Evolutionary conservation across 2,329 filamentous ascomycete species (phyloP), one percentile per base, ranked within the genome.

Genomic region (Botrytis tulipae): DNA sequence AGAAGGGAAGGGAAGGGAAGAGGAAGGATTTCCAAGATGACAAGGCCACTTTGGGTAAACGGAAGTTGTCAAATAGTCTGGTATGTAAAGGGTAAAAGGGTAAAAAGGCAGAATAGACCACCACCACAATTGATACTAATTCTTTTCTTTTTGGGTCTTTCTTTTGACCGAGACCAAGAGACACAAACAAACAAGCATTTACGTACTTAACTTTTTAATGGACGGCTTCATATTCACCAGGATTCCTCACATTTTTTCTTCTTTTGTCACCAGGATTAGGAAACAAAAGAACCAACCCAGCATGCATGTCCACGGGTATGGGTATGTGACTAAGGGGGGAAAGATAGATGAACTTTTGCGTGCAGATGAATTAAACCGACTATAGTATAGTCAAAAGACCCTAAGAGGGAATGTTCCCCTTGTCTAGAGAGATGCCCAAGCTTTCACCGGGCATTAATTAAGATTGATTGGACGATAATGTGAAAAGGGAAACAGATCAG

Each of bases 31-130:
- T 25, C 29, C 14, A 32, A 48, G 44, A 46, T n/a, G 70, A 32
- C 44, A 48, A 66, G 44, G 29, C 63, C 40, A 63, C 61, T 63
- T 63, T 63, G 37, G 44, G 44, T 67, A n/a, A 37, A 51, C 20
- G 63, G n/a, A 22, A 62, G 37, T 40, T n/a, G 14, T 62, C 60
- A n/a, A 62, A 57, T 61, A 25, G 60, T 40, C 9, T 40, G 37
- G 37, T 37, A 37, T 37, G 37, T 42, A 12, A 63, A 25, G 16
- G 60, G 60, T 40, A 42, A 44, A 40, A 62, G 10, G 37, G 35
- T 37, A 4, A 42, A 29, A 62, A 42, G 25, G 59, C 6, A 42
- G 18, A 42, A 42, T 42, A 25, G 22, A 37, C 14, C 37, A n/a
- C n/a, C n/a, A n/a, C n/a, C n/a, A n/a, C n/a, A n/a, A n/a, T n/a